phyloP scores from a whole-genome alignment of 495 filamentous ascomycete species.

The Penicillium tannophilum region DNA sequence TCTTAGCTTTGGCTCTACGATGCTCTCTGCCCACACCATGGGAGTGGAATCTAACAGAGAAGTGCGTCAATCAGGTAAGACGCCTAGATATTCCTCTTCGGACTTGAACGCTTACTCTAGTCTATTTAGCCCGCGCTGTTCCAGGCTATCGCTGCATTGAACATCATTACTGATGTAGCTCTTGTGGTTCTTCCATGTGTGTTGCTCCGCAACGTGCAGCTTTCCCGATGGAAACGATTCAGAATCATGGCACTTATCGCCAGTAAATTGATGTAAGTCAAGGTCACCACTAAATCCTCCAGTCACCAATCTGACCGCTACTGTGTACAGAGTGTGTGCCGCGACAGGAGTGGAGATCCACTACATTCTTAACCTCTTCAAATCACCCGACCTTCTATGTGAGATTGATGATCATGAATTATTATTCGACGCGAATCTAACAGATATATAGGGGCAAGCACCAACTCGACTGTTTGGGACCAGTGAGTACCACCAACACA shows the following conservation, averaged over 20 bases:
- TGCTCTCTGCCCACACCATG: conserved; percentile 31
- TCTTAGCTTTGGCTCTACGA: conserved; percentile 26
- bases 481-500: conserved; percentile 21
- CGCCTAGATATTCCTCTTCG: neutral
- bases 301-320: neutral
- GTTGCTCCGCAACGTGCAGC: conserved; percentile 25
- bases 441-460: conserved; percentile 19
- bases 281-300: neutral
- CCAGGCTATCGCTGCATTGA: conserved; percentile 23
- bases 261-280: conserved; percentile 28
- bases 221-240: conserved; percentile 19
- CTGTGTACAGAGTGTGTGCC: conserved; percentile 18
- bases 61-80: conserved; percentile 27
- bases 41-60: conserved; percentile 13
- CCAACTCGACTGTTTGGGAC: conserved; percentile 28
- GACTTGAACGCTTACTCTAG: neutral
- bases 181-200: conserved; percentile 27
- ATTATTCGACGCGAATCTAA: neutral
- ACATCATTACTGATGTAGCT: conserved; percentile 28
- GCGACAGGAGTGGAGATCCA: conserved; percentile 24
- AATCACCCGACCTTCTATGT: conserved; percentile 23
- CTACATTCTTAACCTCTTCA: conserved; percentile 13
- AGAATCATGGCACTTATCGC: conserved; percentile 28
- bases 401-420: neutral
- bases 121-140: conserved; percentile 21